Conservation (phyloP, 192 early-diverging fungal species). For the Backusella macrospora region DNA sequence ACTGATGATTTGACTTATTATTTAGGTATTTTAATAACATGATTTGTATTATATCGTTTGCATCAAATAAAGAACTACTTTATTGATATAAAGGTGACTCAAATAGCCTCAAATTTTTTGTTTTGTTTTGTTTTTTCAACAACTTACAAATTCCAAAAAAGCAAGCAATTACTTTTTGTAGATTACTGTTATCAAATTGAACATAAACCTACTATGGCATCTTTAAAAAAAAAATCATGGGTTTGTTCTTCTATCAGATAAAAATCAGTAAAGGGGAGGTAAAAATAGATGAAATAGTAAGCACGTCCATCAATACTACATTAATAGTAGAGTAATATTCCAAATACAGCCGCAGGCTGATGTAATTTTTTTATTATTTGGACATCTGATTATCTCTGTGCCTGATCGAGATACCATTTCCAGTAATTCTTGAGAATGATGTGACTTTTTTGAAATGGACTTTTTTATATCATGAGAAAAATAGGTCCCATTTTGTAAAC, state of each 20-base stretch:
- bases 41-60: too few species aligned
- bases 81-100: background rate
- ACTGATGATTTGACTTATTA: too few species aligned
- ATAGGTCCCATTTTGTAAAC: background rate
- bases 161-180: background rate
- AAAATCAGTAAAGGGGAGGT: background rate
- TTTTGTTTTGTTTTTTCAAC: background rate
- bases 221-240: slow-evolving; percentile 6
- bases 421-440: background rate
- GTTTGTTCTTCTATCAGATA: background rate
- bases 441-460: background rate
- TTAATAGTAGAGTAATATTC: background rate
- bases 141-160: slow-evolving; percentile 2
- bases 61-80: background rate
- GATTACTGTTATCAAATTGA: background rate
- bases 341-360: background rate
- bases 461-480: slow-evolving; percentile 17
- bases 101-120: background rate
- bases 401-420: background rate
- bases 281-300: background rate
- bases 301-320: background rate
- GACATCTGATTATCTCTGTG: background rate
- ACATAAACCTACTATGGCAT: background rate
- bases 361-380: background rate
- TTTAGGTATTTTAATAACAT: too few species aligned